phyloP scores from a whole-genome alignment of 2,329 filamentous ascomycete species.

The Pestalotiopsis fici region DNA sequence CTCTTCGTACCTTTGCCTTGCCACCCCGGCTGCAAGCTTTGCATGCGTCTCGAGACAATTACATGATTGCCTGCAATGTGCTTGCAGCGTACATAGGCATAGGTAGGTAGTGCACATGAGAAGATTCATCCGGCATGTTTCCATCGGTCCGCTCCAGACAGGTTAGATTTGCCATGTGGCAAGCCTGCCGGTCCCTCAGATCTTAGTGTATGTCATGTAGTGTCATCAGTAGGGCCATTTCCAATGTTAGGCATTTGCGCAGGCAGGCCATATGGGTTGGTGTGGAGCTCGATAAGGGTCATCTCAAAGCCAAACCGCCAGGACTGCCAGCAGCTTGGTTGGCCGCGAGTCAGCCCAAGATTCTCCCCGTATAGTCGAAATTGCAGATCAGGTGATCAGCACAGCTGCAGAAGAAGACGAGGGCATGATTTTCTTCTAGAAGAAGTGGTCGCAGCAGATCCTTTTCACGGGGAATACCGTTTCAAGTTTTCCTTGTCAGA shows the following conservation, averaged over 20 bases:
- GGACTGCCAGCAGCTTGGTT: background rate
- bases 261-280: background rate
- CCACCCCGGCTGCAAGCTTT: background rate
- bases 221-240: background rate
- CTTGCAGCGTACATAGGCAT: no score
- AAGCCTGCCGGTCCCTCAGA: background rate
- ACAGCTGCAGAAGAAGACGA: background rate
- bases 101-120: background rate
- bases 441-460: background rate
- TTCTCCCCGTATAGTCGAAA: background rate
- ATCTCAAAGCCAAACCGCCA: background rate
- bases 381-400: background rate
- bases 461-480: background rate
- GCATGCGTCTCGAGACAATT: background rate
- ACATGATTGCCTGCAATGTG: background rate
- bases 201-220: no score
- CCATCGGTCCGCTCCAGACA: background rate
- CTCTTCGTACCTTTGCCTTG: background rate
- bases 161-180: slow-evolving; percentile 6
- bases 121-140: background rate
- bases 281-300: background rate
- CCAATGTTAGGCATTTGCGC: background rate
- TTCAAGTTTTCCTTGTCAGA: background rate
- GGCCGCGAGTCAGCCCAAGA: background rate
- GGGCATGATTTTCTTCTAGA: background rate